Evolutionary conservation across 306 rosid species (phyloP).

Genomic region (Cucurbita maxima): DNA sequence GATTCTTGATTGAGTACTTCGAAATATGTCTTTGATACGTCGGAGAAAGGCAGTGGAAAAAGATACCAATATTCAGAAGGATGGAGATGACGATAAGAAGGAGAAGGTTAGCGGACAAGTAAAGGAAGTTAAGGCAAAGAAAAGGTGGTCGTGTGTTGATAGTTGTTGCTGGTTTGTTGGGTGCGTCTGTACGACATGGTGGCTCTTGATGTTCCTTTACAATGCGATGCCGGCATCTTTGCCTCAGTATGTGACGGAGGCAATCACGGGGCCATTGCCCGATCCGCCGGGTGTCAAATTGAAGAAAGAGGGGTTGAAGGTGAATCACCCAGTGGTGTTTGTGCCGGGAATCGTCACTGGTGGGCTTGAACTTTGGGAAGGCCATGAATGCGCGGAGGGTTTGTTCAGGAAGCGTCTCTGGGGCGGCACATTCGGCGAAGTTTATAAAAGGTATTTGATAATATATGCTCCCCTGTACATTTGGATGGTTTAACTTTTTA

Average conservation of each 20-base stretch:
- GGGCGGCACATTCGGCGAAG: slow-evolving; percentile 83
- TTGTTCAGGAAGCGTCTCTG: slow-evolving; percentile 62
- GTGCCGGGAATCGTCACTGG: slow-evolving; percentile 79
- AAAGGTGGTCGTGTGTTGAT: slow-evolving; percentile 58
- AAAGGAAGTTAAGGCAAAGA: slow-evolving; percentile 10
- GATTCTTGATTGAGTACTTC: neutral
- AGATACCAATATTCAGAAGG: slow-evolving; percentile 18
- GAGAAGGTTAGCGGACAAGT: neutral
- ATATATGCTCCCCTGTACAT: neutral
- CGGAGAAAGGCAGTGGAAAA: slow-evolving; percentile 39
- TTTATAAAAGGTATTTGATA: slow-evolving; percentile 48
- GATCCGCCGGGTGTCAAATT: slow-evolving; percentile 65
- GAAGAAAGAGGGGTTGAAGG: slow-evolving; percentile 51
- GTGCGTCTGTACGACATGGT: slow-evolving; percentile 54
- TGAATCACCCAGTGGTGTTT: slow-evolving; percentile 66
- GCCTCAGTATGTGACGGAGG: slow-evolving; percentile 65
- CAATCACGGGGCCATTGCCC: slow-evolving; percentile 58
- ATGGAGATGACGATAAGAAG: slow-evolving; percentile 5
- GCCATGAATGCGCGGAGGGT: slow-evolving; percentile 61
- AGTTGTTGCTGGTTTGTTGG: slow-evolving; percentile 70
- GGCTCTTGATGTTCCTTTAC: slow-evolving; percentile 53
- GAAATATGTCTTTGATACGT: slow-evolving; percentile 40
- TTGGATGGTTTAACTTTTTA: neutral
- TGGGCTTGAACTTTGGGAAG: slow-evolving; percentile 80
- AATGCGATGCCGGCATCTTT: slow-evolving; percentile 59